phyloP scores from a whole-genome alignment of 371 early-diverging fungal genomes.

The Mucor circinelloides region DNA sequence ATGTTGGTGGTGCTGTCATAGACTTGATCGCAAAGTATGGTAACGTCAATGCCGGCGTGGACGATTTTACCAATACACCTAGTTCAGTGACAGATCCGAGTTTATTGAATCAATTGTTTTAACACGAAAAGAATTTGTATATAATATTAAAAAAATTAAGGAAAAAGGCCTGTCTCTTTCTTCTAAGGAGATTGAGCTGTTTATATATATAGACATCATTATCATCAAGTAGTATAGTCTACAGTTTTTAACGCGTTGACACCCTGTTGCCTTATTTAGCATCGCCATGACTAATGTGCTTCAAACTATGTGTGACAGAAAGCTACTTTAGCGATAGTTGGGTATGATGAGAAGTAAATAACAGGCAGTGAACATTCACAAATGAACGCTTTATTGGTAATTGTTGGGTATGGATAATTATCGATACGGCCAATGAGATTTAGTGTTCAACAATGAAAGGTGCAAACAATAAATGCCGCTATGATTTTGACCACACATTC shows the following conservation, averaged over 20 bases:
- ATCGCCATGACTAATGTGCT: too few species aligned
- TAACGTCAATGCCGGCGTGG: slow-evolving; percentile 22
- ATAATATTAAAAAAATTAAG: background rate
- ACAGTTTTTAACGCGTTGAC: background rate
- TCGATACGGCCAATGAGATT: too few species aligned
- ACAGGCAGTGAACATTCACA: too few species aligned
- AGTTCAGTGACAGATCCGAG: background rate
- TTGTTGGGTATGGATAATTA: background rate
- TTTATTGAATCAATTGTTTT: slow-evolving; percentile 20
- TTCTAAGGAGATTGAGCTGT: background rate
- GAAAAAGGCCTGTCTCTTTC: background rate
- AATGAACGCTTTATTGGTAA: background rate
- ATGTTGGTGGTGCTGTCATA: background rate
- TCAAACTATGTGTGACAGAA: too few species aligned
- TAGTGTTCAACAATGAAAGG: too few species aligned
- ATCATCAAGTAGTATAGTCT: background rate
- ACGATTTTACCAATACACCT: slow-evolving; percentile 11
- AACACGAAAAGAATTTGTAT: background rate
- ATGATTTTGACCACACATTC: background rate
- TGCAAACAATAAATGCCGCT: too few species aligned
- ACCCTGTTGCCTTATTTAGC: background rate
- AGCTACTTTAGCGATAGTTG: background rate
- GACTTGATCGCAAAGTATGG: slow-evolving; percentile 23
- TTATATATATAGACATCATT: background rate
- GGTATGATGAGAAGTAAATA: too few species aligned